These are phyloP conservation scores for Persicaria maculosa DNA, from an alignment of 148 eudicot genomes.

Conservation along the genomic window DNA sequence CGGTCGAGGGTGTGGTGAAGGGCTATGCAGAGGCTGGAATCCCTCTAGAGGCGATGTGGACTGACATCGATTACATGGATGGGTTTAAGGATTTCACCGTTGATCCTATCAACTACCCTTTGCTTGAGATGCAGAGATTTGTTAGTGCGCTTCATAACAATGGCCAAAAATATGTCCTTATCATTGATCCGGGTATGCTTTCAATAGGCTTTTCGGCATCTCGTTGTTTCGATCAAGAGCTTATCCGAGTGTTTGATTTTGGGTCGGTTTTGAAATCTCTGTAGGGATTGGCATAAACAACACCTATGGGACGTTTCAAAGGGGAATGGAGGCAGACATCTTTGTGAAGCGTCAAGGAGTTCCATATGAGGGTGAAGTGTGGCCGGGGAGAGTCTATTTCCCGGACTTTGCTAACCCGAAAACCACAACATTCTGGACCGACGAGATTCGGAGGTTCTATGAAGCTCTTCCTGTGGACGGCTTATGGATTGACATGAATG, in stretches of 20 bases:
- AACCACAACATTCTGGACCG: constrained; percentile 31
- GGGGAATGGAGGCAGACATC: constrained; percentile 38
- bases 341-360: constrained; percentile 37
- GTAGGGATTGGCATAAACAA: constrained; percentile 29
- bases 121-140: constrained; percentile 33
- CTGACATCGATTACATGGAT: constrained; percentile 55
- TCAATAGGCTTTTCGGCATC: not conserved
- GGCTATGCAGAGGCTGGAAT: constrained; percentile 28
- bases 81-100: constrained; percentile 41
- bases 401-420: constrained; percentile 48
- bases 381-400: constrained; percentile 48
- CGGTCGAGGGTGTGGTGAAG: constrained; percentile 30
- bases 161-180: constrained; percentile 40
- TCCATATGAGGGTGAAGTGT: constrained; percentile 37
- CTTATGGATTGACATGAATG: constrained; percentile 47
- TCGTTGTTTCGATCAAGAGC: not conserved
- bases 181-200: constrained; percentile 38
- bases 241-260: not conserved
- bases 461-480: constrained; percentile 28
- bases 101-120: constrained; percentile 37
- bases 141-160: constrained; percentile 30
- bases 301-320: constrained; percentile 27
- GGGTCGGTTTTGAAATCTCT: not conserved
- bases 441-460: constrained; percentile 35
- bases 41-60: constrained; percentile 54